A percentile compares a stretch with the other conserved stretches of the same genome.
Evolutionary conservation across 2,329 filamentous ascomycete genomes (phyloP).

Genomic region (Rasamsonia emersonii): DNA sequence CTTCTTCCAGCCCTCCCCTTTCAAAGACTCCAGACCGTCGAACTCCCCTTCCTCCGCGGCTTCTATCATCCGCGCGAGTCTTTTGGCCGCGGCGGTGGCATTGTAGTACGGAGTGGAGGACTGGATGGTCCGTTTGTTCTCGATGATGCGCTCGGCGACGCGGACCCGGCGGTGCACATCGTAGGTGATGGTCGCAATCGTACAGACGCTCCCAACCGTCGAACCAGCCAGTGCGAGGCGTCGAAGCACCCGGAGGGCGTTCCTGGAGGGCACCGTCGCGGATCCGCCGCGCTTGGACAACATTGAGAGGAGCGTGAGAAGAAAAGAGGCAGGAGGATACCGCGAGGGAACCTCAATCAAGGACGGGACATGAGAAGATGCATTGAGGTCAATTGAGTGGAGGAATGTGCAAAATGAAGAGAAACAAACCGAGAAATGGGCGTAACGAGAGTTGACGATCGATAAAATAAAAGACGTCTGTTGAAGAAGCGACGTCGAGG

Average conservation of each 20-base stretch:
- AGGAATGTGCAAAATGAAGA: no score
- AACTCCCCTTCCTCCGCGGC: slow-evolving; percentile 37
- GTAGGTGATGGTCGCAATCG: slow-evolving; percentile 33
- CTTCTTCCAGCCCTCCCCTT: slow-evolving; percentile 12
- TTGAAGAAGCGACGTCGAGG: no score
- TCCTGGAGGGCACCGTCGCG: slow-evolving; percentile 34
- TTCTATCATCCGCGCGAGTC: slow-evolving; percentile 34
- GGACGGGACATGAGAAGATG: no score
- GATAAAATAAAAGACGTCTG: no score
- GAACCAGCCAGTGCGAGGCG: slow-evolving; percentile 24
- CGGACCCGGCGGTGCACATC: slow-evolving; percentile 33
- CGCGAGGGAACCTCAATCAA: not conserved
- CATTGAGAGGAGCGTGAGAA: slow-evolving; percentile 19
- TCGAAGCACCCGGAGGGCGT: slow-evolving; percentile 34
- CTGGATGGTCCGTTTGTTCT: slow-evolving; percentile 35
- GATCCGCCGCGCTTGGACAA: slow-evolving; percentile 20
- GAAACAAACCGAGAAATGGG: no score
- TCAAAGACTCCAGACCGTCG: slow-evolving; percentile 29
- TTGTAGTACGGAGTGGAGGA: slow-evolving; percentile 34
- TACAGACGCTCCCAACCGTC: slow-evolving; percentile 31
- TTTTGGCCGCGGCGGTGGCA: slow-evolving; percentile 28
- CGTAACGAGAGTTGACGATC: no score
- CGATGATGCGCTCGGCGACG: slow-evolving; percentile 34
- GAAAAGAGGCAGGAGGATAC: not conserved
- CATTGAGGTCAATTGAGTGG: no score